Evolutionary conservation across 805 yeast genomes (phyloP), one percentile per base, ranked within the genome.

Genomic region (Pichia rugopelliculosa): DNA sequence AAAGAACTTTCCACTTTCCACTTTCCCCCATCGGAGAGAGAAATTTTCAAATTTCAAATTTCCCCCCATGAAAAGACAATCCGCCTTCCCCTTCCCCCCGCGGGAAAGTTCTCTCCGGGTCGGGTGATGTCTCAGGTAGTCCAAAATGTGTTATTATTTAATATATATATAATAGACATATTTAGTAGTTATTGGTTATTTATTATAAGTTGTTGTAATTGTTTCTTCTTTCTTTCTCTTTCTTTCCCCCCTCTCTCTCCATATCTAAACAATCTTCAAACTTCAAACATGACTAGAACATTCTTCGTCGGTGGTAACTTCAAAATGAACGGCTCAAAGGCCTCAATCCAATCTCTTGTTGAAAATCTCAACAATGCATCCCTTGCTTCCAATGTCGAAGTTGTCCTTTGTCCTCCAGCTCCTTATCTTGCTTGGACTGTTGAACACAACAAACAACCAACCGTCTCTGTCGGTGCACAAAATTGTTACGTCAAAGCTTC

Each of bases 271-370:
- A 36, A 18, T 18, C 38, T 3, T 6, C 22, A 7, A 18, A 2
- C 23, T 4, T 18, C 23, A 38, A 40, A 4, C 22, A 41, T 47
- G 47, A 56, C 67, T 49, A 61, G 68, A 60, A 62, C 62, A 51
- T 93, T 91, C 76, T 90, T 93, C 71, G 96, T 93, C 66, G 99
- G 99, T 62, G 99, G 99, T 66, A 93, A 93, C 89, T 91, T 93
- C 81, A 93, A 93, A 74, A 84, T 93, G 87, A 93, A 93, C 80
- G 99, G 99, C 68, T 74, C 95, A 66, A 83, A 82, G 73, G 79
- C 77, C 61, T 84, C 93, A 60, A 86, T 93, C 70, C 79, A 80
- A 69, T 72, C 79, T 59, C 90, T 93, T 66, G 84, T 91, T 54
- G 90, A 81, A 56, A 75, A 81, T 73, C 79, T 93, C 66, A 91